Conservation (phyloP, 2,329 filamentous ascomycete genomes). For the Talaromyces verruculosus region DNA sequence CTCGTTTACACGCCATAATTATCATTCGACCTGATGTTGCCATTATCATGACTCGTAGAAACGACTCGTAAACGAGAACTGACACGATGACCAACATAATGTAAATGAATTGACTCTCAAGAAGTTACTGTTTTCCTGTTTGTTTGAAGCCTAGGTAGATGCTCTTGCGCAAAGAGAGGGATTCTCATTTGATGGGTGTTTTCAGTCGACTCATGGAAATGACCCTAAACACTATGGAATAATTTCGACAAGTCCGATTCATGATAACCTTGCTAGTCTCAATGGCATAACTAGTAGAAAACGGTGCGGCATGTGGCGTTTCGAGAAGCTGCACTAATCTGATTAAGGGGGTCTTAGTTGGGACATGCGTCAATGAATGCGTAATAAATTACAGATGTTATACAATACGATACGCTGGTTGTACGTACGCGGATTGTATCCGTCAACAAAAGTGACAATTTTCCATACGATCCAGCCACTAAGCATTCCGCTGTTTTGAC, state of each 20-base stretch:
- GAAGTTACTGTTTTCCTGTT: not conserved
- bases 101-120: not conserved
- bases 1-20: not conserved
- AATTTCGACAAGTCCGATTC: not conserved
- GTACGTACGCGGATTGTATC: not conserved
- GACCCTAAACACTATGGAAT: not conserved
- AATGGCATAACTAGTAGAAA: not conserved
- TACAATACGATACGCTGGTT: not conserved
- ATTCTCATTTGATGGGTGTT: not conserved
- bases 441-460: not conserved
- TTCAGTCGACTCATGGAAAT: not conserved
- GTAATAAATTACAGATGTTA: not conserved
- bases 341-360: not conserved
- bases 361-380: not conserved
- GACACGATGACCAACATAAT: not conserved
- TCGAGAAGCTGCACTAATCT: not conserved
- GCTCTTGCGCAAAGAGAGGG: not conserved
- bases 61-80: not conserved
- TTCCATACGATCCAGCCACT: not conserved
- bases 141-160: not conserved
- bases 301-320: not conserved
- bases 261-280: not conserved
- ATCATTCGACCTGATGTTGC: not conserved
- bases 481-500: not conserved
- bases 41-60: not conserved